Base-by-base conservation (phyloP, 2,329 filamentous ascomycete genomes). In the Venturia asperata region DNA sequence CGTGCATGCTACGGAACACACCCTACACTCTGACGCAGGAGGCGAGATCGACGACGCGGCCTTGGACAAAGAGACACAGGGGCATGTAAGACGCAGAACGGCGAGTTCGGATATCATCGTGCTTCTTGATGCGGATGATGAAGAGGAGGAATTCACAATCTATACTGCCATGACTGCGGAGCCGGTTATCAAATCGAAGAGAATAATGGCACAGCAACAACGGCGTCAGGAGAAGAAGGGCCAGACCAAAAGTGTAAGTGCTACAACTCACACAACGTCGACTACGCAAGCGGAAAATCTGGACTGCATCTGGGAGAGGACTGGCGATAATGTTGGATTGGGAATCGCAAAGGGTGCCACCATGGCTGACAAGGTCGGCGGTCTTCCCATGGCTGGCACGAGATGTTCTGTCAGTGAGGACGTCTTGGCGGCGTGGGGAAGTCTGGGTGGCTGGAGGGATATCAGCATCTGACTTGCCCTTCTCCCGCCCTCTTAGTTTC, bases 351-450 rank as follows among this genome's bases (percentile, higher is more conserved):
- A 13, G 17, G 13, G 15, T 66, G 74, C 19, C 74, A 41, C 34
- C 74, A 41, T 34, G 41, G 19, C 34, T 24, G 39, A 37, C 5
- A 30, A n/a, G 21, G 47, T 58, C 56, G 69, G 19, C 70, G 7
- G 49, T 34, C 13, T 34, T 5, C 17, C 15, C 7, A 34, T 15
- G 15, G 27, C 47, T 5, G 21, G 47, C n/a, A 27, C 70, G 61
- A 68, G 69, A 58, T 72, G 73, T 60, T 79, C 77, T 66, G 77
- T 79, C 5, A 77, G 76, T 52, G 78, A 79, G 41, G 79, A 81
- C 67, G 76, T 81, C 9, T 69, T 80, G 37, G 77, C 77, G 64
- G 78, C 78, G 19, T 81, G 78, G 78, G 76, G 76, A 13, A 78
- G 75, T 65, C 67, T 81, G 30, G 79, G 79, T 9, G 78, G 78